Conservation (phyloP, 306 rosid species). For the Ziziphus jujuba region DNA sequence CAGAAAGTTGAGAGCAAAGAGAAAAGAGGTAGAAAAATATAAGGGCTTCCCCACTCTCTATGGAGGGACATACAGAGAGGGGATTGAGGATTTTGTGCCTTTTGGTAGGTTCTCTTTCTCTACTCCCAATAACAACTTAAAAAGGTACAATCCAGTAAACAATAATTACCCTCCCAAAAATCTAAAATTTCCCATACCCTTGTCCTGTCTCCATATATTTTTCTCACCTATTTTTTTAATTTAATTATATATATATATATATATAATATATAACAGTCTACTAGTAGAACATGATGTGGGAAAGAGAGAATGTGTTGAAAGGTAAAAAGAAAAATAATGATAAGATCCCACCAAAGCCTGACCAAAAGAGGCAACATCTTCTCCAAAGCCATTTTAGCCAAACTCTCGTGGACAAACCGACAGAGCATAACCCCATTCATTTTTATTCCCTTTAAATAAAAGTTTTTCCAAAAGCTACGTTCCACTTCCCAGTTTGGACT, state of each 20-base stretch:
- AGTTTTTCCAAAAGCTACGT: conserved; percentile 41
- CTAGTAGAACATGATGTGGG: background rate
- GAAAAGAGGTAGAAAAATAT: conserved; percentile 7
- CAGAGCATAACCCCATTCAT: conserved; percentile 30
- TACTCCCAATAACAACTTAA: background rate
- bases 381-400: conserved; percentile 37
- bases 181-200: too few species aligned
- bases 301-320: conserved; percentile 1
- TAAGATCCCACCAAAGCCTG: conserved; percentile 26
- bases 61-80: conserved; percentile 22
- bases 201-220: background rate
- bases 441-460: conserved; percentile 33
- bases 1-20: conserved; percentile 19
- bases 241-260: too few species aligned
- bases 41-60: conserved; percentile 9
- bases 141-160: background rate
- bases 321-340: conserved; percentile 8
- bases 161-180: background rate
- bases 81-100: too few species aligned
- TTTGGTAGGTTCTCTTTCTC: background rate
- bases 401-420: conserved; percentile 34
- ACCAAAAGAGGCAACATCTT: conserved; percentile 39
- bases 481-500: conserved; percentile 36
- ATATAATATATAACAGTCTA: background rate
- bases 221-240: too few species aligned